Conservation (phyloP, 352 stramenopile species). For the Pythium guiyangense region DNA sequence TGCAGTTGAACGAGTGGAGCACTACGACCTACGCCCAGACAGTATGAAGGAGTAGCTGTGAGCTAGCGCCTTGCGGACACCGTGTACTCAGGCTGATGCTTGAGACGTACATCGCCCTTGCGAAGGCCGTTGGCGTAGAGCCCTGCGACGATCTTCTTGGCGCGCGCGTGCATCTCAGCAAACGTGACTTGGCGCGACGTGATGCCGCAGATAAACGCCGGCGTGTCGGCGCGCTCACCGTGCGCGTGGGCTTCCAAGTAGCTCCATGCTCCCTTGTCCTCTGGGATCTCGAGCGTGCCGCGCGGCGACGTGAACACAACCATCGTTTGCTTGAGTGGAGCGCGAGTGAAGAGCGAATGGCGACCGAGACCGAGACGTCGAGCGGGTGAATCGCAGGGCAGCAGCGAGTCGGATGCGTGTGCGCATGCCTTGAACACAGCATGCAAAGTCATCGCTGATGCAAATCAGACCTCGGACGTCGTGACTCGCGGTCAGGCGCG, state of each 20-base stretch:
- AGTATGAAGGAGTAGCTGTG: neutral
- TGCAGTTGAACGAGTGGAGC: slow-evolving; percentile 48
- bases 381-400: too few species aligned
- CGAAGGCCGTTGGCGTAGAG: slow-evolving; percentile 40
- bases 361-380: too few species aligned
- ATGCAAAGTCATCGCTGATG: too few species aligned
- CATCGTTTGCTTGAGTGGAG: neutral
- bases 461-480: too few species aligned
- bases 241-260: slow-evolving; percentile 31
- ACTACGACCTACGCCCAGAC: slow-evolving; percentile 39
- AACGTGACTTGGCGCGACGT: slow-evolving; percentile 47
- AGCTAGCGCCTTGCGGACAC: slow-evolving; percentile 28
- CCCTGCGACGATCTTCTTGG: slow-evolving; percentile 34
- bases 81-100: neutral
- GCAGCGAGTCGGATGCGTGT: too few species aligned
- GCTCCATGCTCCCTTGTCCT: slow-evolving; percentile 18
- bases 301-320: slow-evolving; percentile 10
- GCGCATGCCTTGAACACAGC: too few species aligned
- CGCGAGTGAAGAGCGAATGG: neutral
- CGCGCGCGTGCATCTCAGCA: slow-evolving; percentile 29
- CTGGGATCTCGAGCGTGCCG: slow-evolving; percentile 3
- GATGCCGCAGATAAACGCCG: slow-evolving; percentile 52
- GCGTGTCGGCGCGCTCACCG: slow-evolving; percentile 25
- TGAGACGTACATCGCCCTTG: slow-evolving; percentile 38
- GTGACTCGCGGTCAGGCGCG: too few species aligned